These are phyloP conservation scores for Phytophthora agathidicida DNA, from an alignment of 352 stramenopile genomes.

Conservation along the genomic window DNA sequence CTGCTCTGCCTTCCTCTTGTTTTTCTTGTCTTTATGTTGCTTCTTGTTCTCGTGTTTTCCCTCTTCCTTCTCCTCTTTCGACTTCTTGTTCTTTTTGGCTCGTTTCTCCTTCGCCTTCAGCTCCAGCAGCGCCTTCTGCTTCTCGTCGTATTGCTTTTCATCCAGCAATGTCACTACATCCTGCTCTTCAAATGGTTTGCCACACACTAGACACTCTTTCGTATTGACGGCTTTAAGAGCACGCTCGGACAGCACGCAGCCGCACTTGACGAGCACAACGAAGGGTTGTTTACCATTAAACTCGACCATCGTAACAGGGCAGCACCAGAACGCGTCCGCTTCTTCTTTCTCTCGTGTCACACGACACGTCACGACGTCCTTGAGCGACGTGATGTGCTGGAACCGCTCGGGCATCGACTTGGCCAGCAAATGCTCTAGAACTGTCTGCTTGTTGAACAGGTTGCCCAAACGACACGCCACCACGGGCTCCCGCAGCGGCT, in stretches of 20 bases:
- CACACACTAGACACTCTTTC: slow-evolving; percentile 73
- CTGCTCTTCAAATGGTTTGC: slow-evolving; percentile 52
- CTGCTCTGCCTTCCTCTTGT: slow-evolving; percentile 50
- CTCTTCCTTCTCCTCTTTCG: slow-evolving; percentile 33
- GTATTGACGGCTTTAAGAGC: slow-evolving; percentile 85
- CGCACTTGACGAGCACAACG: slow-evolving; percentile 78
- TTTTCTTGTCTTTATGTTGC: slow-evolving; percentile 27
- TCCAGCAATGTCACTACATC: slow-evolving; percentile 65
- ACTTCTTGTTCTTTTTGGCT: slow-evolving; percentile 58
- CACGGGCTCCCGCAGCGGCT: slow-evolving; percentile 83
- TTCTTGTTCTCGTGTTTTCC: slow-evolving; percentile 43
- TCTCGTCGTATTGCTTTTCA: slow-evolving; percentile 62
- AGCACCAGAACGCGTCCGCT: slow-evolving; percentile 39
- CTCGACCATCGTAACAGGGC: slow-evolving; percentile 87
- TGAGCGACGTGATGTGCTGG: slow-evolving; percentile 84
- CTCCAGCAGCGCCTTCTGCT: slow-evolving; percentile 51
- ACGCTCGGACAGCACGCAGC: slow-evolving; percentile 90
- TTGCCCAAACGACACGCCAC: slow-evolving; percentile 91
- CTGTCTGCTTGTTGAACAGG: slow-evolving; percentile 92
- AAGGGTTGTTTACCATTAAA: slow-evolving; percentile 91
- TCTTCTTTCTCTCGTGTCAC: slow-evolving; percentile 35
- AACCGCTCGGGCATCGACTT: slow-evolving; percentile 77
- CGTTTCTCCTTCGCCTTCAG: slow-evolving; percentile 56
- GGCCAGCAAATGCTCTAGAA: slow-evolving; percentile 86
- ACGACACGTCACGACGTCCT: slow-evolving; percentile 86